Conservation (phyloP, 192 early-diverging fungal genomes). For the Martensiomyces pterosporus region DNA sequence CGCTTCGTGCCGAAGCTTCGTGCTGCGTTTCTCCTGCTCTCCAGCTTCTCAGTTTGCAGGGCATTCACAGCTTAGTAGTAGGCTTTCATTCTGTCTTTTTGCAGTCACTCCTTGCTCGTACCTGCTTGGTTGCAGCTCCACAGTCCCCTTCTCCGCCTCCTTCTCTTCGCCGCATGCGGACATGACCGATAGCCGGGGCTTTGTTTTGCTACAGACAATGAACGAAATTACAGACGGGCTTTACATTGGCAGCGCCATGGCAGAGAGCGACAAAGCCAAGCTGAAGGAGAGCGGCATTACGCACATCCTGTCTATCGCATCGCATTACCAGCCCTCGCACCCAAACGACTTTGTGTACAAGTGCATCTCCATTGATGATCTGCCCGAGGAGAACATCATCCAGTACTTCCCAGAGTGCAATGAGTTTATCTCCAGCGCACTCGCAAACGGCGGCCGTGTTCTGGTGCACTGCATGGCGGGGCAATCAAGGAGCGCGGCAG, state of each 20-base stretch:
- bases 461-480: slow-evolving; percentile 71
- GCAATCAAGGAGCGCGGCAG: slow-evolving; percentile 64
- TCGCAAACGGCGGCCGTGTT: slow-evolving; percentile 51
- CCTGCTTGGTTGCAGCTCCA: too few relatives aligned
- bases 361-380: slow-evolving; percentile 56
- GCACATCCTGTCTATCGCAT: slow-evolving; percentile 40
- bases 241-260: slow-evolving; percentile 51
- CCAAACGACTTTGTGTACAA: slow-evolving; percentile 53
- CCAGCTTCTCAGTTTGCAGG: background rate
- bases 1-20: too few relatives aligned
- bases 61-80: too few relatives aligned
- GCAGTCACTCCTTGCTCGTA: background rate
- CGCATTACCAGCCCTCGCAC: slow-evolving; percentile 34
- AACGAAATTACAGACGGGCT: slow-evolving; percentile 38
- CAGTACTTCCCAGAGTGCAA: slow-evolving; percentile 64
- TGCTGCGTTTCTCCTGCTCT: too few relatives aligned
- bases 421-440: slow-evolving; percentile 53
- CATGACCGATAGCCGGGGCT: slow-evolving; percentile 31
- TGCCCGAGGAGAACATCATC: slow-evolving; percentile 62
- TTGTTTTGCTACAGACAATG: slow-evolving; percentile 48
- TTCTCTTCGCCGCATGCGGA: background rate
- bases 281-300: slow-evolving; percentile 34
- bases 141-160: slow-evolving; percentile 1
- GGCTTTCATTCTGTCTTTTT: background rate
- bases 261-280: slow-evolving; percentile 35